phyloP scores from a whole-genome alignment of 805 yeast genomes.

The Yarrowia alimentaria region DNA sequence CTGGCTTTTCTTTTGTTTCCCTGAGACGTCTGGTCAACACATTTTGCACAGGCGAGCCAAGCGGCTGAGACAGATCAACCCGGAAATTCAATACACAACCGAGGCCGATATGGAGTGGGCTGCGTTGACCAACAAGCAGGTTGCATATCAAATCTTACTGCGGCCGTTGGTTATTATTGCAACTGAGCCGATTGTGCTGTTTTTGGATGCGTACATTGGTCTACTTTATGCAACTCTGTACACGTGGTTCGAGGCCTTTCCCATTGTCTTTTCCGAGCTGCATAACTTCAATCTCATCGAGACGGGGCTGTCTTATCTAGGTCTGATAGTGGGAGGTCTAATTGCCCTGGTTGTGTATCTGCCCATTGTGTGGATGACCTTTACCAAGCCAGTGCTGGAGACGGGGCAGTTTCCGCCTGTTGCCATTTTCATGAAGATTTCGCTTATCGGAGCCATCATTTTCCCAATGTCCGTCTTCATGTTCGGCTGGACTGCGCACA shows the following conservation, averaged over 20 bases:
- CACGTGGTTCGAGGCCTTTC: slow-evolving; percentile 58
- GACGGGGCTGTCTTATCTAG: slow-evolving; percentile 47
- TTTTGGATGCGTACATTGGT: slow-evolving; percentile 50
- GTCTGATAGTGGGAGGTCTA: slow-evolving; percentile 46
- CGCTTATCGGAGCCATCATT: slow-evolving; percentile 45
- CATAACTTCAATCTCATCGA: slow-evolving; percentile 48
- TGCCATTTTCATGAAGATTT: slow-evolving; percentile 29
- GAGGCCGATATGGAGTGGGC: slow-evolving; percentile 47
- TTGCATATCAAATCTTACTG: slow-evolving; percentile 30
- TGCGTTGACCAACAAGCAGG: slow-evolving; percentile 28
- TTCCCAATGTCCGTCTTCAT: slow-evolving; percentile 49
- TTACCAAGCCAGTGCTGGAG: slow-evolving; percentile 4
- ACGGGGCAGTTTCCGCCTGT: slow-evolving; percentile 17
- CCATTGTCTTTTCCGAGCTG: slow-evolving; percentile 47
- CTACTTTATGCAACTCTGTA: slow-evolving; percentile 51
- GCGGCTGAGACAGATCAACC: slow-evolving; percentile 48
- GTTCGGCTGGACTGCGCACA: slow-evolving; percentile 52
- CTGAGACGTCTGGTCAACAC: slow-evolving; percentile 52
- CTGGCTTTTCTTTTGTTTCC: slow-evolving; percentile 46
- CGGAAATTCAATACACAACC: slow-evolving; percentile 47
- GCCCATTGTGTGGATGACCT: slow-evolving; percentile 3
- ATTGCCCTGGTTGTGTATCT: slow-evolving; percentile 29
- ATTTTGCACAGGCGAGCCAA: slow-evolving; percentile 50
- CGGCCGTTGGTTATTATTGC: slow-evolving; percentile 48
- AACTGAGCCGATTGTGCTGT: slow-evolving; percentile 52